Evolutionary conservation across 768 basidiomycete genomes (phyloP).

Genomic region (Tremella mesenterica): DNA sequence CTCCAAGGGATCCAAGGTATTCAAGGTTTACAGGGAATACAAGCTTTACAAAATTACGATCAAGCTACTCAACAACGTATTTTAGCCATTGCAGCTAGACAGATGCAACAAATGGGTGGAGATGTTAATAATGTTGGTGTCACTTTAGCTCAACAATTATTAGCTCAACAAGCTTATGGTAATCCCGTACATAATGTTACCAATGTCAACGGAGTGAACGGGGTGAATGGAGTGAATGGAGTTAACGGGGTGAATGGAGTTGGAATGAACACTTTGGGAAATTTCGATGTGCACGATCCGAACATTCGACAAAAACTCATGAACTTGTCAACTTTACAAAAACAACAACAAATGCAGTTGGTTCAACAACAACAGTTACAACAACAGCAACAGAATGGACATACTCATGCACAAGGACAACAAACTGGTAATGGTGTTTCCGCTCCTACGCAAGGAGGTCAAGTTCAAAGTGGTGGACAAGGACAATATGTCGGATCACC

Average conservation of each 20-base stretch:
- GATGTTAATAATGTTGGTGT: not conserved
- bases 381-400: conserved; percentile 1
- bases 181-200: conserved; percentile 1
- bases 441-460: not conserved
- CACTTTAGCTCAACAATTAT: not conserved
- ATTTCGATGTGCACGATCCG: conserved; percentile 9
- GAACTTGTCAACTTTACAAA: not conserved
- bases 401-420: conserved; percentile 11
- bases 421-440: no score
- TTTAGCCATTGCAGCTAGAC: not conserved
- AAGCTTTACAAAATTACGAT: not conserved
- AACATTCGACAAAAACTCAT: conserved; percentile 10
- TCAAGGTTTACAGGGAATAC: not conserved
- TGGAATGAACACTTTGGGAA: no score
- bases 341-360: not conserved
- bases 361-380: not conserved
- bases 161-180: conserved; percentile 8
- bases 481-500: not conserved
- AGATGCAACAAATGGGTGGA: not conserved
- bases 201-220: not conserved
- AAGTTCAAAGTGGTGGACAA: conserved; percentile 1
- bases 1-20: not conserved
- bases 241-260: not conserved
- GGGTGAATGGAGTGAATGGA: not conserved
- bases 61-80: conserved; percentile 1